A percentile compares a stretch with the other conserved stretches of the same genome.
Evolutionary conservation across 495 filamentous ascomycete genomes (phyloP).

Genomic region (Tuber magnatum): DNA sequence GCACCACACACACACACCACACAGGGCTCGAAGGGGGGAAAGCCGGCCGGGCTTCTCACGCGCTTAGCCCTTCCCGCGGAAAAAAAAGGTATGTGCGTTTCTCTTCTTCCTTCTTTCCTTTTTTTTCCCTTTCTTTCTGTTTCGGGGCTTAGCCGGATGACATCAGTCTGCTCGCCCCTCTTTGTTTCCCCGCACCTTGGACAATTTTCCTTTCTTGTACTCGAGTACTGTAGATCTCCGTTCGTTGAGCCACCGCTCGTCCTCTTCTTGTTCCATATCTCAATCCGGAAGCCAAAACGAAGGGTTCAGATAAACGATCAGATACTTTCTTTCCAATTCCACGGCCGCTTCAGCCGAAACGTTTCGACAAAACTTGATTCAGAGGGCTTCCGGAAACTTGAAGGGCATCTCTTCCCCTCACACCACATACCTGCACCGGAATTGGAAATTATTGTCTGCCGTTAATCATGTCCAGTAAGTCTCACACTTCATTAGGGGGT

Average conservation of each 20-base stretch:
- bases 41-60: background rate
- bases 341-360: background rate
- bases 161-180: background rate
- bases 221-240: no score
- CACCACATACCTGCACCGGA: background rate
- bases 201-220: background rate
- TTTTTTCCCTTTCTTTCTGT: background rate
- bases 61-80: background rate
- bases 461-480: slow-evolving; percentile 25
- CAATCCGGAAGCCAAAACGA: background rate
- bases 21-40: background rate
- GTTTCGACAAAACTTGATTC: background rate
- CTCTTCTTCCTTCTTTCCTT: background rate
- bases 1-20: background rate
- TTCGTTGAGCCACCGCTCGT: background rate
- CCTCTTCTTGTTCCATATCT: background rate
- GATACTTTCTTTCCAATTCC: background rate
- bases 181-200: background rate
- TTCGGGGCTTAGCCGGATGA: background rate
- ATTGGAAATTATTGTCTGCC: slow-evolving; percentile 6
- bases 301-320: background rate
- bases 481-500: background rate
- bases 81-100: background rate
- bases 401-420: background rate
- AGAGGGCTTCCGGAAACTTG: background rate